These are phyloP conservation scores for Triglochin maritima DNA, from an alignment of 106 monocot species.

Conservation along the genomic window DNA sequence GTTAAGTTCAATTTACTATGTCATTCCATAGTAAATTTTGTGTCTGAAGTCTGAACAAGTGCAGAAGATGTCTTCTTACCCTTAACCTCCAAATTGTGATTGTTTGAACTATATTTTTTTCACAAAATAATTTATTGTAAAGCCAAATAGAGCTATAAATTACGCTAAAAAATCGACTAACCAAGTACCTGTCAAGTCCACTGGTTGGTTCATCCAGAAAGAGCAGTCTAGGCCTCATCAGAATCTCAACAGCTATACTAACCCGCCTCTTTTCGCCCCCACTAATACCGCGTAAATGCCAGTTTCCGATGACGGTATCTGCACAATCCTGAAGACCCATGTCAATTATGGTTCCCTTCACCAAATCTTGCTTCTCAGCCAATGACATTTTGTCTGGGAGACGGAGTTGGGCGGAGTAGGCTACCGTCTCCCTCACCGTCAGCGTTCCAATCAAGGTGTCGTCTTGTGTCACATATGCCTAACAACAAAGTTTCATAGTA, in stretches of 20 bases:
- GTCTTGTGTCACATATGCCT: slow-evolving; percentile 28
- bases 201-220: slow-evolving; percentile 98
- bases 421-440: slow-evolving; percentile 28
- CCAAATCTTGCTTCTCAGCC: slow-evolving; percentile 15
- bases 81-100: too few relatives aligned
- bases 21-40: too few relatives aligned
- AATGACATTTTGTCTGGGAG: slow-evolving; percentile 23
- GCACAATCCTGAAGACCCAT: slow-evolving; percentile 34
- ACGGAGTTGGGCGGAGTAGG: slow-evolving; percentile 26
- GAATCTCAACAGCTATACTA: slow-evolving; percentile 93
- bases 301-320: slow-evolving; percentile 31
- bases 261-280: slow-evolving; percentile 96
- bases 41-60: too few relatives aligned
- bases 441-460: slow-evolving; percentile 25
- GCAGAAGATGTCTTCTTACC: too few relatives aligned
- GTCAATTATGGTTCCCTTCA: slow-evolving; percentile 23
- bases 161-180: too few relatives aligned
- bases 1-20: too few relatives aligned
- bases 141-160: too few relatives aligned
- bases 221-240: slow-evolving; percentile 85
- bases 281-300: slow-evolving; percentile 69
- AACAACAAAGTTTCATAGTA: not conserved
- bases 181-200: slow-evolving; percentile 80
- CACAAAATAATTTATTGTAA: too few relatives aligned
- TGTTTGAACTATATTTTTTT: too few relatives aligned